Evolutionary conservation across 164 flowering plant genomes (phyloP).

Genomic region (Macadamia tetraphylla): DNA sequence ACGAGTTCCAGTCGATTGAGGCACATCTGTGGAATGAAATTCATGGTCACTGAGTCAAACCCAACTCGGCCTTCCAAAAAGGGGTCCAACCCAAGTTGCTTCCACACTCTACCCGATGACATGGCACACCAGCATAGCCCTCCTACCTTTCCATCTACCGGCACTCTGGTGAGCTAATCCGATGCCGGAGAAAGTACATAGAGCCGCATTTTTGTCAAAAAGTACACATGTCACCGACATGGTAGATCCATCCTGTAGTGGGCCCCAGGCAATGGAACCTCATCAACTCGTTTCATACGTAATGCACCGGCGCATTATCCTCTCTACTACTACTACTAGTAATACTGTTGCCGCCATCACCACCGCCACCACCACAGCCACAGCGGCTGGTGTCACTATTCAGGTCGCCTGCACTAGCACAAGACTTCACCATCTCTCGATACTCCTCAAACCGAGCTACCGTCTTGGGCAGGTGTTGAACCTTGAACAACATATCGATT

Average conservation of each 20-base stretch:
- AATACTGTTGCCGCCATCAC: no score
- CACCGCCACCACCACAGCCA: no score
- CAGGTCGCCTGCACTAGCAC: not conserved
- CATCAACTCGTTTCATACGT: constrained; percentile 91
- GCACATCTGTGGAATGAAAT: no score
- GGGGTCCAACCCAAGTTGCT: constrained; percentile 32
- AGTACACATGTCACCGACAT: constrained; percentile 41
- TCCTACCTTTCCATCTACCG: constrained; percentile 70
- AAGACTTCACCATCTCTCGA: no score
- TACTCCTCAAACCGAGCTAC: no score
- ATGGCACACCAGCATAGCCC: constrained; percentile 92
- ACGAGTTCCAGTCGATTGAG: no score
- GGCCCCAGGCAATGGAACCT: constrained; percentile 30
- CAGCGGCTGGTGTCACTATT: constrained; percentile 10
- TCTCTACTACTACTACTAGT: constrained; percentile 14
- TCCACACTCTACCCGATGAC: constrained; percentile 55
- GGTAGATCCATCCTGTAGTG: constrained; percentile 24
- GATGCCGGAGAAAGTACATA: constrained; percentile 75
- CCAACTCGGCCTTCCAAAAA: constrained; percentile 40
- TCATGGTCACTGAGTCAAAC: constrained; percentile 60
- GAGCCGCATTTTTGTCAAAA: constrained; percentile 42
- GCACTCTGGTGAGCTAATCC: constrained; percentile 76
- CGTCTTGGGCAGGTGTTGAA: constrained; percentile 31
- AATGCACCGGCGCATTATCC: constrained; percentile 60
- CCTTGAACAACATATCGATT: constrained; percentile 85